Conservation (phyloP, 768 basidiomycete species). For the Artomyces pyxidatus region DNA sequence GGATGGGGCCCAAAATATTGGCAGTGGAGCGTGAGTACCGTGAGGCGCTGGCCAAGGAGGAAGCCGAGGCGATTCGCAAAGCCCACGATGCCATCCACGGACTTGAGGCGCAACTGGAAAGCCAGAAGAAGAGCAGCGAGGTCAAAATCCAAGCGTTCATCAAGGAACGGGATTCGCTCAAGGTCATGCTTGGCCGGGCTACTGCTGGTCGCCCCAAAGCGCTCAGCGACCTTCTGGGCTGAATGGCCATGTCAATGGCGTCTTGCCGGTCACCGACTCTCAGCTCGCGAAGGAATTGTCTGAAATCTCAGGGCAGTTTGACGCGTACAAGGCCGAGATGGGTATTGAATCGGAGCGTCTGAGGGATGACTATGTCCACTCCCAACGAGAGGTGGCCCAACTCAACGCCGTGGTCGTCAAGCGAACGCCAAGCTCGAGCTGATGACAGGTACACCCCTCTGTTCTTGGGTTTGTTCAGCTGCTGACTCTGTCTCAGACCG, state of each 20-base stretch:
- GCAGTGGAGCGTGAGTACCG: conserved; percentile 71
- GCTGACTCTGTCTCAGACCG: conserved; percentile 41
- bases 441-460: conserved; percentile 51
- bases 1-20: conserved; percentile 83
- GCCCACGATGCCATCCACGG: conserved; percentile 83
- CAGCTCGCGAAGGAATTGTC: conserved; percentile 54
- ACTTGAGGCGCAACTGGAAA: conserved; percentile 69
- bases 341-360: conserved; percentile 64
- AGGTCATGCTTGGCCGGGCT: conserved; percentile 67
- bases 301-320: conserved; percentile 73
- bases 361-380: conserved; percentile 56
- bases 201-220: too few relatives aligned
- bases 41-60: conserved; percentile 61
- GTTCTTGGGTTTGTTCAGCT: not conserved
- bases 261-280: conserved; percentile 10
- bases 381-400: conserved; percentile 63
- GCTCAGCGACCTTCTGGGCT: conserved; percentile 15
- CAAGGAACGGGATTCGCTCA: conserved; percentile 84
- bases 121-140: conserved; percentile 64
- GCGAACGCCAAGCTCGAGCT: conserved; percentile 78
- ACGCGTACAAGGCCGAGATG: conserved; percentile 74
- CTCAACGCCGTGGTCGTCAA: conserved; percentile 63
- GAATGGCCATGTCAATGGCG: conserved; percentile 17
- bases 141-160: conserved; percentile 70
- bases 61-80: conserved; percentile 73